Evolutionary conservation across 148 eudicot genomes (phyloP).

Genomic region (Spergularia marina): DNA sequence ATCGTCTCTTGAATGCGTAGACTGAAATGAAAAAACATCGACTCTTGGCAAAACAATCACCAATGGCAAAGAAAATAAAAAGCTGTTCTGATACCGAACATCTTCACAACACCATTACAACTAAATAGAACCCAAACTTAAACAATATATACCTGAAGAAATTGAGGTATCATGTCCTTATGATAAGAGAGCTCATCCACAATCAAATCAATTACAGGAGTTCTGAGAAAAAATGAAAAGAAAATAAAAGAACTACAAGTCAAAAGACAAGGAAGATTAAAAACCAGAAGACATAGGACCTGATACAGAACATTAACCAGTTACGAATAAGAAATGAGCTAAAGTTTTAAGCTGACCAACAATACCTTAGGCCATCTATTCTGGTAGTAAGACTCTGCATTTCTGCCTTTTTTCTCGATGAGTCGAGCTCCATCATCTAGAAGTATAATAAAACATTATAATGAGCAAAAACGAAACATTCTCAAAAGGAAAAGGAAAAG

Average conservation of each 20-base stretch:
- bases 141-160: conserved; percentile 55
- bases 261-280: not conserved
- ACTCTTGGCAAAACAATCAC: not conserved
- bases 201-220: conserved; percentile 64
- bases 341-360: not conserved
- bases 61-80: not conserved
- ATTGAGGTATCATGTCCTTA: conserved; percentile 49
- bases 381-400: conserved; percentile 57
- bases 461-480: conserved; percentile 1
- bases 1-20: not conserved
- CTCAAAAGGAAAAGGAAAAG: not conserved
- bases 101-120: not conserved
- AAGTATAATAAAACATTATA: conserved; percentile 19
- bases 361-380: conserved; percentile 82
- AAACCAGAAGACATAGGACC: not conserved
- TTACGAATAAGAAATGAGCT: not conserved
- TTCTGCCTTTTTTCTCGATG: conserved; percentile 66
- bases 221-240: conserved; percentile 44
- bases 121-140: not conserved
- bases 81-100: not conserved
- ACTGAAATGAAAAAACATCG: not conserved
- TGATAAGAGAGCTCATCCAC: conserved; percentile 76
- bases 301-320: not conserved
- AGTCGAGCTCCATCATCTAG: conserved; percentile 77
- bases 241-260: not conserved